phyloP scores from a whole-genome alignment of 805 yeast genomes.

The Pichia rugopelliculosa region DNA sequence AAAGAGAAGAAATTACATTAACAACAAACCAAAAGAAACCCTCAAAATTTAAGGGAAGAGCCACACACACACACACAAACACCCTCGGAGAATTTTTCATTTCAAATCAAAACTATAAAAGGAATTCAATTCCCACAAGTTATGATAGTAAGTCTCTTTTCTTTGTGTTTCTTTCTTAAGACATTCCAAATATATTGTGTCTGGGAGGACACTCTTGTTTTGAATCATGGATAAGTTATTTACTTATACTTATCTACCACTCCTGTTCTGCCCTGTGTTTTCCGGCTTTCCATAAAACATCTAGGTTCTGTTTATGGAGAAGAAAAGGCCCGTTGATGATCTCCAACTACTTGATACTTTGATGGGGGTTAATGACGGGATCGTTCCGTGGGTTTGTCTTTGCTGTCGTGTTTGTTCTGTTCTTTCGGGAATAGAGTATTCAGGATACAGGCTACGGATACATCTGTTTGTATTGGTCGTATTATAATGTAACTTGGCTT shows the following conservation, averaged over 20 bases:
- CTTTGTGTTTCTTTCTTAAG: neutral
- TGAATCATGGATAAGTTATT: neutral
- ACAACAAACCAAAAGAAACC: neutral
- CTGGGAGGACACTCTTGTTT: neutral
- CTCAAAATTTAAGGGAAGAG: no score
- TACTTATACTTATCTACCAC: slow-evolving; percentile 4
- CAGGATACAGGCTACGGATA: slow-evolving; percentile 2
- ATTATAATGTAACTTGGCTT: no score
- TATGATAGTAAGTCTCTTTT: no score
- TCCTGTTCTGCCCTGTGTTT: slow-evolving; percentile 28
- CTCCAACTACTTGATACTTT: slow-evolving; percentile 24
- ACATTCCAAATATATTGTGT: neutral
- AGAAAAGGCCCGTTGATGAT: slow-evolving; percentile 19
- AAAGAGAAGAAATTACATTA: neutral
- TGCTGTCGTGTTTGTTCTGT: neutral
- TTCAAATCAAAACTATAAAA: neutral
- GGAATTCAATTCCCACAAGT: neutral
- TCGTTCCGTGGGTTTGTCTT: slow-evolving; percentile 8
- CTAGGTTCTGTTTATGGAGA: slow-evolving; percentile 30
- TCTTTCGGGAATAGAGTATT: neutral
- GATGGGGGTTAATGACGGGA: slow-evolving; percentile 21
- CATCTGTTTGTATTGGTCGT: neutral
- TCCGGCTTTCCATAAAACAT: slow-evolving; percentile 19
- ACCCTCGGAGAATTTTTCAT: neutral
- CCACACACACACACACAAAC: no score